phyloP scores from a whole-genome alignment of 2,329 filamentous ascomycete species.

The Drechmeria coniospora region DNA sequence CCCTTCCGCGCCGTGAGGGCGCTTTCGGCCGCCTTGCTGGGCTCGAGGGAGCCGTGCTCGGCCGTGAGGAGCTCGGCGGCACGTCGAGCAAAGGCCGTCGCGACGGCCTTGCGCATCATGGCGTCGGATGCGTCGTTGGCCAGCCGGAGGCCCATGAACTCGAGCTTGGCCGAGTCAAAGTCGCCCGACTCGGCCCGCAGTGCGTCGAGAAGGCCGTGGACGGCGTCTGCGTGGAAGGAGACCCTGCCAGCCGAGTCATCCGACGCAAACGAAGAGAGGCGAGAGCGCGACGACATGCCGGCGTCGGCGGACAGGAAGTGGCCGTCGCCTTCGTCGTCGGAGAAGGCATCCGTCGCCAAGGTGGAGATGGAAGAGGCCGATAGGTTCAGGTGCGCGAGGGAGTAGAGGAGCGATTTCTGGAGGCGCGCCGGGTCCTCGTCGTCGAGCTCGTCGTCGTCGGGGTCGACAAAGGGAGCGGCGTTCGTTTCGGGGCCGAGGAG shows the following conservation, averaged over 20 bases:
- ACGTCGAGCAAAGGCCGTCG: conserved; percentile 69
- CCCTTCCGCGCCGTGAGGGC: conserved; percentile 40
- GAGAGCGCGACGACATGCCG: conserved; percentile 37
- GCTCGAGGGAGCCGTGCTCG: conserved; percentile 36
- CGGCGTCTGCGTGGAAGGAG: conserved; percentile 73
- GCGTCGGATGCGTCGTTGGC: conserved; percentile 79
- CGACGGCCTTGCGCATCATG: conserved; percentile 76
- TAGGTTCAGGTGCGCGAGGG: conserved; percentile 34
- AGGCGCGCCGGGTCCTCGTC: conserved; percentile 33
- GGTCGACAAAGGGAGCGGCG: conserved; percentile 31
- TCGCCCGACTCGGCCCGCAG: conserved; percentile 60
- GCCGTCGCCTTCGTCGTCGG: conserved; percentile 51
- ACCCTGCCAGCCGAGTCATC: conserved; percentile 44
- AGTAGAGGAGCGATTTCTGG: conserved; percentile 41
- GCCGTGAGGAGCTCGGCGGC: conserved; percentile 51
- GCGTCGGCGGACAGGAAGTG: conserved; percentile 32
- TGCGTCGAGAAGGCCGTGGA: conserved; percentile 73
- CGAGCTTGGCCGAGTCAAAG: conserved; percentile 70
- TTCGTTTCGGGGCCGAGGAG: conserved; percentile 35
- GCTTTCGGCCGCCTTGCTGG: conserved; percentile 47
- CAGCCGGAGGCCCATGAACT: conserved; percentile 87
- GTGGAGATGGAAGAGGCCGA: conserved; percentile 41
- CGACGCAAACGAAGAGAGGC: conserved; percentile 58
- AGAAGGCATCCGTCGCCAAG: conserved; percentile 48
- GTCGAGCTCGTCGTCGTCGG: conserved; percentile 33